Conservation (phyloP, 345 rosid species). For the Brassica incana region DNA sequence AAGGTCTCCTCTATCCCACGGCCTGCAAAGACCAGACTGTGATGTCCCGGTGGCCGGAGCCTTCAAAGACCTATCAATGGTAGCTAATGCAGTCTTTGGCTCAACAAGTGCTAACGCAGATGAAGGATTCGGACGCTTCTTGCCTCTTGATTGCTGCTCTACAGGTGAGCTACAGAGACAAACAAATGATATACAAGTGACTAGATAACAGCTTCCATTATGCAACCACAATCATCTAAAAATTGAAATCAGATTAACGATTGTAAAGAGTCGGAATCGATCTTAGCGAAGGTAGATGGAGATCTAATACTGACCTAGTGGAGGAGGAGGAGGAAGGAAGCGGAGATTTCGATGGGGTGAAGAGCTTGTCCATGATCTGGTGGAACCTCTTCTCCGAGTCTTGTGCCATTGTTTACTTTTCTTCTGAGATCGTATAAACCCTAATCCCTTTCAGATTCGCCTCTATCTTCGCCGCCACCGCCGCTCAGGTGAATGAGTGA, state of each 20-base stretch:
- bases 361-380: conserved; percentile 86
- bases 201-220: not conserved
- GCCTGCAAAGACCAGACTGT: conserved; percentile 67
- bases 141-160: conserved; percentile 49
- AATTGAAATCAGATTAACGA: not conserved
- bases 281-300: not conserved
- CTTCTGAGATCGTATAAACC: conserved; percentile 5
- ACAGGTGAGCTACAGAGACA: conserved; percentile 44
- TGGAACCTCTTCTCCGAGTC: conserved; percentile 83
- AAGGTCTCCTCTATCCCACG: conserved; percentile 92
- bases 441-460: conserved; percentile 30
- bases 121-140: conserved; percentile 55
- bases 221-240: conserved; percentile 6
- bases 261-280: not conserved
- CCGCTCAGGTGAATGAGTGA: conserved; percentile 11
- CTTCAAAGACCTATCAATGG: conserved; percentile 37
- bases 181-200: not conserved
- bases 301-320: conserved; percentile 45
- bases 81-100: conserved; percentile 37
- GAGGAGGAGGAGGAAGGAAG: conserved; percentile 43
- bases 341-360: conserved; percentile 50
- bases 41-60: conserved; percentile 25
- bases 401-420: conserved; percentile 48
- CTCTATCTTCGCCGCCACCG: conserved; percentile 18
- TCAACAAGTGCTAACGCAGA: conserved; percentile 58